Base-by-base conservation (phyloP, 345 rosid species). In the Syzygium oleosum region DNA sequence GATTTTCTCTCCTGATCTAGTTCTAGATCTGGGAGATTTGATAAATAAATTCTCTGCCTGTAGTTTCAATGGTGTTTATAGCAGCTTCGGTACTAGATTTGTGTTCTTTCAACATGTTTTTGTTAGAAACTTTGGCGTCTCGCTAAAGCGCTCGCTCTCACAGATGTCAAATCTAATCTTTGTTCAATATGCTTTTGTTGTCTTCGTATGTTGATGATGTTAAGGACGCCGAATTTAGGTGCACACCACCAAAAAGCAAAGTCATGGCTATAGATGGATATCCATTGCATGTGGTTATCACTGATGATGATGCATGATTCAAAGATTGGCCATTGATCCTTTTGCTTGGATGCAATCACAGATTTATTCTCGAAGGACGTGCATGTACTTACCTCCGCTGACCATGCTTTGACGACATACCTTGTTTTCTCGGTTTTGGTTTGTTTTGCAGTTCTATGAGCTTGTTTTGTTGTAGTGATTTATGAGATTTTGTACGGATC, bases 251-350 rank as follows among this genome's bases (percentile, higher is more conserved):
- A 0, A 59, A 59, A 25, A 3, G 31, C 0, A 59, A 59, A 59
- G 65, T 7, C 0, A 0, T 59, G 5, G 65, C 0, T 43, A 43
- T 43, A 43, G 46, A 43, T 43, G 46, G 46, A 5, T 5, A 43
- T 43, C 7, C 43, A 7, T 43, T 5, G 46, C n/a, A 58, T 58
- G 6, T 59, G 6, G 7, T 25, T 3, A 59, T 25, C 31, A 27
- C 27, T 59, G 27, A 59, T 59, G 0, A 27, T 59, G 5, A 59
- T 5, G 31, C 27, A 7, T 27, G 0, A 27, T 59, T 59, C 12
- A 15, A 2, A 25, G 65, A 25, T 27, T 0, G 0, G 7, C 0
- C 12, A 0, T 0, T 7, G 0, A 59, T 12, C 15, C 5, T 59
- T 25, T 12, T 25, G 27, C 12, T 0, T 27, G 0, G 12, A 59